phyloP scores from a whole-genome alignment of 1,284 basidiomycete species.

The Caloboletus firmus region DNA sequence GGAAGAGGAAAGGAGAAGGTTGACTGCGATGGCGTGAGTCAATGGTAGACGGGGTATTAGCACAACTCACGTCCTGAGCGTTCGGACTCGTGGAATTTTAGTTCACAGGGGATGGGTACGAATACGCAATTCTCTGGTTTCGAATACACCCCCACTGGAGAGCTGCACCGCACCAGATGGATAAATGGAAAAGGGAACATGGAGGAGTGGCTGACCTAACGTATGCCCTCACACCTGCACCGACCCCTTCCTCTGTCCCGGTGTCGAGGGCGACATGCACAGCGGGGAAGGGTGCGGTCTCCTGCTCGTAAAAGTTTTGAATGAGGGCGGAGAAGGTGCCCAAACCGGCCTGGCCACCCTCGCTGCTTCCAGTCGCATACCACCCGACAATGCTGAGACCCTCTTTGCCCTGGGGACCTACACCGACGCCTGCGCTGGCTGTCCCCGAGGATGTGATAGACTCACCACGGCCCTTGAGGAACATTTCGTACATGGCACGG shows the following conservation, averaged over 20 bases:
- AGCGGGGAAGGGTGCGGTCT: slow-evolving; percentile 86
- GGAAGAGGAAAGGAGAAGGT: slow-evolving; percentile 63
- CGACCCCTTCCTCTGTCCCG: slow-evolving; percentile 66
- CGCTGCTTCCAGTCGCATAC: slow-evolving; percentile 48
- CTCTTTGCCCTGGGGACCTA: slow-evolving; percentile 25
- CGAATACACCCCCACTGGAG: slow-evolving; percentile 80
- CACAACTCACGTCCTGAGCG: slow-evolving; percentile 74
- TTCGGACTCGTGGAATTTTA: slow-evolving; percentile 82
- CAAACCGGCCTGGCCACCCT: slow-evolving; percentile 58
- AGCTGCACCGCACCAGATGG: slow-evolving; percentile 44
- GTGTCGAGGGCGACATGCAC: slow-evolving; percentile 95
- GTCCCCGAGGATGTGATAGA: slow-evolving; percentile 17
- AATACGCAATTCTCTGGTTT: slow-evolving; percentile 94
- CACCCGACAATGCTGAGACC: slow-evolving; percentile 85
- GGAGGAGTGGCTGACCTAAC: slow-evolving; percentile 59
- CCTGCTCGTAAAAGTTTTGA: slow-evolving; percentile 96
- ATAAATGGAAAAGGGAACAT: slow-evolving; percentile 2
- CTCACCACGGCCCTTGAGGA: slow-evolving; percentile 80
- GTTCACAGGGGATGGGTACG: slow-evolving; percentile 79
- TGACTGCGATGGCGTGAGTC: slow-evolving; percentile 50
- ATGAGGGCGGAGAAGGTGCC: slow-evolving; percentile 97
- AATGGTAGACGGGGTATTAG: background rate
- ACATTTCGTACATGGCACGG: slow-evolving; percentile 89
- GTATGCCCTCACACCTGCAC: slow-evolving; percentile 85
- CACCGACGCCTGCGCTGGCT: slow-evolving; percentile 15